Conservation (phyloP, 352 stramenopile species). For the Pythium utonaiense region DNA sequence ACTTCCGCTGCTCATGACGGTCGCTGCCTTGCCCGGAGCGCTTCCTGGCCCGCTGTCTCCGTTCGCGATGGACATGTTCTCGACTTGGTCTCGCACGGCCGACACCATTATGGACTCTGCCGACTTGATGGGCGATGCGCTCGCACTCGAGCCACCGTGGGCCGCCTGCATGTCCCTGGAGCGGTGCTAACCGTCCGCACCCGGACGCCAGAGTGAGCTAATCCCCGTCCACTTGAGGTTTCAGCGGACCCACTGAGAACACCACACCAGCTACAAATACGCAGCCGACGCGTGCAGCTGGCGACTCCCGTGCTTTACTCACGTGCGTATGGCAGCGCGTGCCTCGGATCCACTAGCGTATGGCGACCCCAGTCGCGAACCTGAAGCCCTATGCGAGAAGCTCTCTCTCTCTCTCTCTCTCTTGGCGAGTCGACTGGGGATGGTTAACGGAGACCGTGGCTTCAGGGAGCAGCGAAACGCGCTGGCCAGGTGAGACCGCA, state of each 20-base stretch:
- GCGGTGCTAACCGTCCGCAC: background rate
- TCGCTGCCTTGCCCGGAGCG: background rate
- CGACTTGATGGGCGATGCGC: background rate
- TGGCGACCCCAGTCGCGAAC: background rate
- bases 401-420: background rate
- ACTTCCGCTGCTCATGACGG: background rate
- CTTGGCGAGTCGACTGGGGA: background rate
- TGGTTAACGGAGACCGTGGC: background rate
- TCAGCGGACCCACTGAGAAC: too few species aligned
- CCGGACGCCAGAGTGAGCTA: background rate
- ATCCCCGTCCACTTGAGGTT: background rate
- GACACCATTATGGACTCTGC: constrained; percentile 1
- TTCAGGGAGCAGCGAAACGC: background rate
- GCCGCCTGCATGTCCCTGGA: background rate
- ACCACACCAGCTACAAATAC: too few species aligned
- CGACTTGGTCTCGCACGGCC: background rate
- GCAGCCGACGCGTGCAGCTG: background rate
- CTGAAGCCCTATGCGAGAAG: background rate
- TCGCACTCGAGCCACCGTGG: background rate
- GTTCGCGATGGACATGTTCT: background rate
- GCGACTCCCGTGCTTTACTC: background rate
- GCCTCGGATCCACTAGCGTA: background rate
- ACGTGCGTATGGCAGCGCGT: background rate
- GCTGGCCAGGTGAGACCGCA: too few species aligned
- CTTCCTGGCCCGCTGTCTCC: background rate